Conservation (phyloP, 163 green algal species). For the Scenedesmus sp. region DNA sequence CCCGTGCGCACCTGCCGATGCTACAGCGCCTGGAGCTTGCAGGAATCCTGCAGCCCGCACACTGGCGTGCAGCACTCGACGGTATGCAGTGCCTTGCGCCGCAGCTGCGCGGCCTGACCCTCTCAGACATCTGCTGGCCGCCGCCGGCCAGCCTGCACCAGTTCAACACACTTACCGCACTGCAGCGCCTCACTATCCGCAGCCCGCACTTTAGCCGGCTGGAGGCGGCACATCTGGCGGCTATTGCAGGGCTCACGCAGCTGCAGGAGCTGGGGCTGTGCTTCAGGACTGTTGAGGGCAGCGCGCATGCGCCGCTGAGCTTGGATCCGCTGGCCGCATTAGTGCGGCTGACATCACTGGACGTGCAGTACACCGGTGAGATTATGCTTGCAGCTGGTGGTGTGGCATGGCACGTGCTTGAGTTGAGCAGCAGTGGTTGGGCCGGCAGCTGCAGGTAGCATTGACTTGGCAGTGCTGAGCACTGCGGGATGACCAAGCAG, state of each 20-base stretch:
- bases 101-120: constrained; percentile 6
- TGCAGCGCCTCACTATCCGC: constrained; percentile 22
- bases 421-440: not conserved
- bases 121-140: constrained; percentile 42
- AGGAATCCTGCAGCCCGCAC: constrained; percentile 17
- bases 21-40: constrained; percentile 24
- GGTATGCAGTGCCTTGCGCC: constrained; percentile 24
- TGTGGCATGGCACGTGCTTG: not conserved
- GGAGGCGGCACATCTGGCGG: constrained; percentile 1
- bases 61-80: constrained; percentile 18
- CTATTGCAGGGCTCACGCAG: constrained; percentile 9
- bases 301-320: not conserved
- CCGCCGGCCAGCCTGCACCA: not conserved
- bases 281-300: constrained; percentile 43
- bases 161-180: not conserved
- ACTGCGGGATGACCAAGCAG: no score
- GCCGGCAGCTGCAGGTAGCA: no score
- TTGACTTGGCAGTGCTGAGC: no score
- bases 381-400: not conserved
- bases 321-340: constrained; percentile 24
- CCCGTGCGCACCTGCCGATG: not conserved
- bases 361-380: constrained; percentile 39
- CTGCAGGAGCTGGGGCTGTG: constrained; percentile 21
- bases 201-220: constrained; percentile 41
- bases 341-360: constrained; percentile 14